phyloP scores from a whole-genome alignment of 371 early-diverging fungal genomes.

The Chytridium lagenaria region DNA sequence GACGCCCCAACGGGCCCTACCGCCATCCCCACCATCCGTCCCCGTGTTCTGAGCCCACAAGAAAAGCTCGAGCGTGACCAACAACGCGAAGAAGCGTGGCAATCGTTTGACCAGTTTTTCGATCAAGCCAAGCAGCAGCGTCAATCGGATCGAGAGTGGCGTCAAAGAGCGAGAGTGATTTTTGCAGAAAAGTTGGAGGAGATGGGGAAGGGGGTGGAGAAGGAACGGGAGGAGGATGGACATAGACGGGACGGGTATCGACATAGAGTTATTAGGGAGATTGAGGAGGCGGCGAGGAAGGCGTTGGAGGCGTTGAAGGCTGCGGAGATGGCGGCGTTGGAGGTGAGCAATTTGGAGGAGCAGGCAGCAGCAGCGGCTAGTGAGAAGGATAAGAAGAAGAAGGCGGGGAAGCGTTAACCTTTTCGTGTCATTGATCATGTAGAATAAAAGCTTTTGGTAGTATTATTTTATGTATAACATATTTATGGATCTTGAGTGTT shows the following conservation, averaged over 20 bases:
- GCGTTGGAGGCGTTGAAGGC: constrained; percentile 39
- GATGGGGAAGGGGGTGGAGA: constrained; percentile 42
- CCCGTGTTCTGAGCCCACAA: constrained; percentile 39
- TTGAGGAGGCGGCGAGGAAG: constrained; percentile 48
- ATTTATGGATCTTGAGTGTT: too few species aligned
- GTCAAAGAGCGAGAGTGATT: constrained; percentile 34
- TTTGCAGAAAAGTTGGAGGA: constrained; percentile 49
- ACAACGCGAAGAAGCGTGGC: constrained; percentile 26
- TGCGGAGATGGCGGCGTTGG: constrained; percentile 38
- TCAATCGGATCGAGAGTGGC: constrained; percentile 42
- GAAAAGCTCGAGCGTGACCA: constrained; percentile 35
- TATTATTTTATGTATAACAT: too few species aligned
- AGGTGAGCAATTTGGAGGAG: constrained; percentile 30
- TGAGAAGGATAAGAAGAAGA: constrained; percentile 37
- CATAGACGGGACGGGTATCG: constrained; percentile 50
- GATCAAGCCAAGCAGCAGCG: constrained; percentile 34
- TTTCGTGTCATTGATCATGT: too few species aligned
- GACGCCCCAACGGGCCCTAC: constrained; percentile 1
- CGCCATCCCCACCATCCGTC: neutral
- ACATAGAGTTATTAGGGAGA: constrained; percentile 45
- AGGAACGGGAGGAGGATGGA: constrained; percentile 43
- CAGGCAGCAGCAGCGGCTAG: constrained; percentile 21
- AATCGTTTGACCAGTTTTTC: constrained; percentile 31
- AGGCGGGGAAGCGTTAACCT: constrained; percentile 31
- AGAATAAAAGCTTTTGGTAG: too few species aligned